Evolutionary conservation across 78 protist genomes (phyloP).

Genomic region (Planoprotostelium fungivorum): DNA sequence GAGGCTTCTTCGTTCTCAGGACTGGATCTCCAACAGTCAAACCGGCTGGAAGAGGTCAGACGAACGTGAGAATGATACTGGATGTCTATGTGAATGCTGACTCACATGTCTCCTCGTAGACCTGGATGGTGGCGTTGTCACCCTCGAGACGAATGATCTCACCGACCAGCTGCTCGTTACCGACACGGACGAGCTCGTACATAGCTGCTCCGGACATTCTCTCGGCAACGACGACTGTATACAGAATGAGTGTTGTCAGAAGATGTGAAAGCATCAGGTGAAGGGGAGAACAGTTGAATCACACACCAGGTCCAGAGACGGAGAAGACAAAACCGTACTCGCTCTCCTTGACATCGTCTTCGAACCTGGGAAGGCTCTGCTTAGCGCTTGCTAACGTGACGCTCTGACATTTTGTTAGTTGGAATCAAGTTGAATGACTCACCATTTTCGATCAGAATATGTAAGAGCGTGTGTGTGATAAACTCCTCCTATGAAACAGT

Average conservation of each 20-base stretch:
- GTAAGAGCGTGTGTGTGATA: not conserved
- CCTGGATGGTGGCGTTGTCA: constrained; percentile 99
- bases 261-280: not conserved
- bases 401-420: not conserved
- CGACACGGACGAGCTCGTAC: constrained; percentile 99
- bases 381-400: not conserved
- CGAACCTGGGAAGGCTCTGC: not conserved
- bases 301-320: constrained; percentile 94
- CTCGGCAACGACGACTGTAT: constrained; percentile 96
- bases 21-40: constrained; percentile 99
- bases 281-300: not conserved
- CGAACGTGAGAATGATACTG: not conserved
- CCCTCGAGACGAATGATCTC: constrained; percentile 99
- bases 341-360: constrained; percentile 14
- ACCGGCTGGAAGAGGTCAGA: constrained; percentile 82
- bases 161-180: constrained; percentile 93
- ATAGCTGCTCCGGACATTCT: constrained; percentile 98
- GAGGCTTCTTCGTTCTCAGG: constrained; percentile 95
- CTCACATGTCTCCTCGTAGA: constrained; percentile 98
- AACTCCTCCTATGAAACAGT: not conserved
- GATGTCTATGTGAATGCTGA: too few relatives aligned
- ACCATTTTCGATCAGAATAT: not conserved
- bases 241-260: not conserved
- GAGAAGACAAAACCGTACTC: constrained; percentile 69
- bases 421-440: not conserved